Evolutionary conservation across 768 basidiomycete genomes (phyloP).

Genomic region (Gymnopilus junonius): DNA sequence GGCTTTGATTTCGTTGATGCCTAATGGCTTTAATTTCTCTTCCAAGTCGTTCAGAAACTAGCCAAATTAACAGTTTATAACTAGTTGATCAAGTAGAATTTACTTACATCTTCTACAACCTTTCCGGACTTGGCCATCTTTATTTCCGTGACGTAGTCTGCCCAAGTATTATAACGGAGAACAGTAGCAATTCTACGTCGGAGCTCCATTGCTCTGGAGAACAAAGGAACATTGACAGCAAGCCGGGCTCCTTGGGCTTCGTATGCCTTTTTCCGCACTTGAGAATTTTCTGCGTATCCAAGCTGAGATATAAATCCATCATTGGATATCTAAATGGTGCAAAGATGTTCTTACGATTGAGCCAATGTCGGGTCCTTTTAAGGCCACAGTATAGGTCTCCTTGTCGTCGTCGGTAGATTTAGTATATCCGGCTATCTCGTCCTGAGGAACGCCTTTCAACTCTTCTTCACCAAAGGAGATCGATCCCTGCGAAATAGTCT

Average conservation of each 20-base stretch:
- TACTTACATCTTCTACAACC: too few relatives aligned
- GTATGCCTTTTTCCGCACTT: constrained; percentile 66
- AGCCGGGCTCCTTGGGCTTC: constrained; percentile 73
- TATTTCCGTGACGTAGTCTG: not conserved
- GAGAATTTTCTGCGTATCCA: constrained; percentile 75
- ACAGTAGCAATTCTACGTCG: constrained; percentile 71
- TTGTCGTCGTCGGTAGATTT: constrained; percentile 62
- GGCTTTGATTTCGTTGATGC: too few relatives aligned
- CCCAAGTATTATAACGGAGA: constrained; percentile 76
- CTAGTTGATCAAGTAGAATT: too few relatives aligned
- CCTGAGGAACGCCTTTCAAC: constrained; percentile 80
- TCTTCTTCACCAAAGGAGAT: constrained; percentile 73
- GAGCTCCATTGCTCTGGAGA: constrained; percentile 68
- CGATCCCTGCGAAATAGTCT: constrained; percentile 51
- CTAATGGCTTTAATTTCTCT: constrained; percentile 67
- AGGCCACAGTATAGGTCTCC: constrained; percentile 73
- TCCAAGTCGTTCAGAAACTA: constrained; percentile 83
- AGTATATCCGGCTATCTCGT: constrained; percentile 77
- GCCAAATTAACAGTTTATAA: too few relatives aligned
- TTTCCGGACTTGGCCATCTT: constrained; percentile 2
- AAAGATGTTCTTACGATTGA: constrained; percentile 61
- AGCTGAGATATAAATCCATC: constrained; percentile 46
- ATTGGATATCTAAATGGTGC: not conserved
- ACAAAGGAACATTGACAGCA: constrained; percentile 68
- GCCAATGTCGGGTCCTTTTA: constrained; percentile 82